A percentile compares a stretch with the other conserved stretches of the same genome.
phyloP scores from a whole-genome alignment of 768 basidiomycete genomes.

The Pseudohyphozyma bogoriensis region DNA sequence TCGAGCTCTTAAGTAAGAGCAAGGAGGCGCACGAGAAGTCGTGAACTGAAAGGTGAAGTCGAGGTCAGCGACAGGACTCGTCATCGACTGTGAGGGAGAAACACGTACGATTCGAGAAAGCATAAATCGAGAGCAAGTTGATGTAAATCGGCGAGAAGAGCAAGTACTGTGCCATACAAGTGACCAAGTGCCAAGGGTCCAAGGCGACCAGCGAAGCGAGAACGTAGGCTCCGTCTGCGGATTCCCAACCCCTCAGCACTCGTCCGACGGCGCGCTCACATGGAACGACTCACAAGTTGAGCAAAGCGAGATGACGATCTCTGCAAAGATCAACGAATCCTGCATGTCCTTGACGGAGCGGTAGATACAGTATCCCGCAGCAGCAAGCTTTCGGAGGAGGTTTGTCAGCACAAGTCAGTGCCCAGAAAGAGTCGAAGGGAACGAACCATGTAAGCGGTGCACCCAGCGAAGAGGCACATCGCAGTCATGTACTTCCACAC shows the following conservation, averaged over 20 bases:
- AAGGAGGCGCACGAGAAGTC: constrained; percentile 40
- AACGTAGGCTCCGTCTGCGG: constrained; percentile 49
- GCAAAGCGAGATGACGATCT: constrained; percentile 67
- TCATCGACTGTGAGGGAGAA: no score
- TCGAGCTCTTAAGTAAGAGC: no score
- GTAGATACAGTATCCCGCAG: constrained; percentile 70
- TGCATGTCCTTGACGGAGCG: constrained; percentile 55
- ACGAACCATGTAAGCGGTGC: constrained; percentile 64
- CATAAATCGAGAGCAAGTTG: constrained; percentile 50
- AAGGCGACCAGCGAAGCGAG: constrained; percentile 69
- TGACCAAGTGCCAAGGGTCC: constrained; percentile 91
- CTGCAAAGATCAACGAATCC: constrained; percentile 53
- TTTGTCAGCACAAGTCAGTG: not conserved
- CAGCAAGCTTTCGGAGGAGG: constrained; percentile 42
- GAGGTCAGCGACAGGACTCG: no score
- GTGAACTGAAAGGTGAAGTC: no score
- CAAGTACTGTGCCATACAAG: constrained; percentile 79
- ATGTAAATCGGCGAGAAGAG: constrained; percentile 41
- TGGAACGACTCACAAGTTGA: constrained; percentile 22
- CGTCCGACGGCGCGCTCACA: no score
- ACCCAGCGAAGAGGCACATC: constrained; percentile 55
- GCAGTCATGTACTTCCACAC: constrained; percentile 73
- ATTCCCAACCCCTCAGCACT: not conserved
- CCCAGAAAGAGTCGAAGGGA: not conserved
- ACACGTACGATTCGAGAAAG: constrained; percentile 66